Evolutionary conservation across 352 stramenopile genomes (phyloP).

Genomic region (Globisporangium iwayamae): DNA sequence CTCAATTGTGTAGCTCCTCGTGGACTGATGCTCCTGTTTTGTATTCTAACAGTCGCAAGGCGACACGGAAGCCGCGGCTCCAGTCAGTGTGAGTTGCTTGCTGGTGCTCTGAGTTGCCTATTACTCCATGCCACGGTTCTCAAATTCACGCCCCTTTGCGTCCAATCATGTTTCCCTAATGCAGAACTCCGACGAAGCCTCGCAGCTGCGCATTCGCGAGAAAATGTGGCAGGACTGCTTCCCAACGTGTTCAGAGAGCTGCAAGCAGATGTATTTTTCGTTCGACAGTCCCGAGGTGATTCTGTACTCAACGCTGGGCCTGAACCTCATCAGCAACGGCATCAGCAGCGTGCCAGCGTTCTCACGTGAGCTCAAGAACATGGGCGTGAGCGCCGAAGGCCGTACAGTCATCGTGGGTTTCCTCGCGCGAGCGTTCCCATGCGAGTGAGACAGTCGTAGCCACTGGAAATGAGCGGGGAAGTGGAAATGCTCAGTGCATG

Average conservation of each 20-base stretch:
- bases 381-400: slow-evolving; percentile 68
- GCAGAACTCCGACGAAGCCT: slow-evolving; percentile 34
- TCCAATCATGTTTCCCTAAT: too few species aligned
- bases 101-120: not conserved
- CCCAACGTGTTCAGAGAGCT: slow-evolving; percentile 69
- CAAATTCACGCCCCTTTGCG: not conserved
- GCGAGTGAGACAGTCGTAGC: slow-evolving; percentile 26
- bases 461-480: not conserved
- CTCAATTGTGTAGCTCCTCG: not conserved
- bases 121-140: not conserved
- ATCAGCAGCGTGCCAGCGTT: slow-evolving; percentile 80
- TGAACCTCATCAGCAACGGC: slow-evolving; percentile 84
- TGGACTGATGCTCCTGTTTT: not conserved
- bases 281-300: slow-evolving; percentile 73
- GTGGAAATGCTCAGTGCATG: not conserved
- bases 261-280: slow-evolving; percentile 65
- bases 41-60: not conserved
- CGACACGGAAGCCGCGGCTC: not conserved
- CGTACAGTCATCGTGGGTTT: slow-evolving; percentile 77
- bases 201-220: slow-evolving; percentile 54
- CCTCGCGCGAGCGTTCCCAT: slow-evolving; percentile 69
- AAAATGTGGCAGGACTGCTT: slow-evolving; percentile 83
- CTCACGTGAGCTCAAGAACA: slow-evolving; percentile 73
- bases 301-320: slow-evolving; percentile 75
- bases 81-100: not conserved